Base-by-base conservation (phyloP, 2,329 filamentous ascomycete genomes). In the Rosellinia necatrix region DNA sequence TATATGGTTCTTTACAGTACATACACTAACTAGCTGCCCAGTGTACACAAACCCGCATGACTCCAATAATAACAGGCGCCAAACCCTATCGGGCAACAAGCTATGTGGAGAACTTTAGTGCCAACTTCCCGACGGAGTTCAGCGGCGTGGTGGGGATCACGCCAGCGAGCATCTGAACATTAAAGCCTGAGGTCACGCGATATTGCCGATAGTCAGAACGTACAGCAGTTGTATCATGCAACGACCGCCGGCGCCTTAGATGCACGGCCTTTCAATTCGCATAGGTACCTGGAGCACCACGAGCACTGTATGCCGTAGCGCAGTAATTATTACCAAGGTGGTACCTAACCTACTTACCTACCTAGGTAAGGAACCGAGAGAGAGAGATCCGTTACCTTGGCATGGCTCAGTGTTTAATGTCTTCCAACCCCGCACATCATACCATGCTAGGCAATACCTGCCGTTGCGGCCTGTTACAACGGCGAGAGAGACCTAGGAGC, bases 111-210 rank as follows among this genome's bases (percentile, higher is more conserved):
- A 53, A 43, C 48, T 38, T 34, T 44, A 35, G 38, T n/a, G n/a
- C n/a, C n/a, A n/a, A n/a, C 32, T 46, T 40, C 32, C 52, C 57
- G 49, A 47, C 56, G 52, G 52, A 53, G 43, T 15, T 34, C 43
- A 59, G 58, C 56, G 56, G 22, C 21, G 35, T 24, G 30, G 24
- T 25, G 15, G 38, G 51, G 58, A 64, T 58, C 61, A 64, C 60
- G 59, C 64, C 63, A 67, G 64, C 49, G 40, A 59, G 59, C 61
- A 53, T 58, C 56, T 59, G 64, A 64, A 57, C 59, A 57, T 42
- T 60, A 52, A 57, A n/a, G 47, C 50, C 47, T 52, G 41, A 51
- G 43, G 64, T 69, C 67, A 69, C 65, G 65, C 66, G 67, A 69
- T 68, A 44, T 17, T 19, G 9, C 37, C 17, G 47, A 24, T 42